phyloP scores from a whole-genome alignment of 2,329 filamentous ascomycete species.

The Geosmithia morbida region DNA sequence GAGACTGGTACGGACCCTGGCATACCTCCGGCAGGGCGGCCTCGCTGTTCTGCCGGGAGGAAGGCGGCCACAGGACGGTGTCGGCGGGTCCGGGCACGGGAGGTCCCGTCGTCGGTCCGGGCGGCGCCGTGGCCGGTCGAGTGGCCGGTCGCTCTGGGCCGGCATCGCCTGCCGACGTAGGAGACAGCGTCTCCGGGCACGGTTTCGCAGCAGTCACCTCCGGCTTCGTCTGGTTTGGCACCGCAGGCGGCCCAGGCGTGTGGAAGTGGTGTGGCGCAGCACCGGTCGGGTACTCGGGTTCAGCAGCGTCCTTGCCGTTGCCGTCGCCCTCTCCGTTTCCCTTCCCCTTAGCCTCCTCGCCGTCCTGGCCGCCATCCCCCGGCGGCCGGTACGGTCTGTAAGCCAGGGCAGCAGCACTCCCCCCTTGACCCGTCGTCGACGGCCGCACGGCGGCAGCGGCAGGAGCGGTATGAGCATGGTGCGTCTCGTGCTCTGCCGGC shows the following conservation, averaged over 20 bases:
- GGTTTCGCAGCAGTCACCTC: too few species aligned
- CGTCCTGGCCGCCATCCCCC: constrained; percentile 3
- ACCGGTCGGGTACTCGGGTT: constrained; percentile 5
- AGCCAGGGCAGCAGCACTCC: not conserved
- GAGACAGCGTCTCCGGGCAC: not conserved
- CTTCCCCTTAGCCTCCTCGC: not conserved
- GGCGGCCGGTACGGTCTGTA: constrained; percentile 15
- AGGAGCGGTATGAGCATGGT: not conserved
- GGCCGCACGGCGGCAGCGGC: too few species aligned
- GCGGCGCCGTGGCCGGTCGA: too few species aligned
- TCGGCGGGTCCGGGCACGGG: not conserved
- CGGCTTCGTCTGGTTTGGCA: not conserved
- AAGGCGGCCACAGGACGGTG: constrained; percentile 1
- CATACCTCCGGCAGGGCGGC: not conserved
- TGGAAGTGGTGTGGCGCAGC: constrained; percentile 10
- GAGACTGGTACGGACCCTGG: too few species aligned
- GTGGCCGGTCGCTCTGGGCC: not conserved
- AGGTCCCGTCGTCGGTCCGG: not conserved
- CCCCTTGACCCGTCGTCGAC: too few species aligned
- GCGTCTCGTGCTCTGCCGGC: constrained; percentile 2
- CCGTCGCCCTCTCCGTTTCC: not conserved
- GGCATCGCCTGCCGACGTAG: not conserved
- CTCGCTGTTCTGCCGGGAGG: not conserved
- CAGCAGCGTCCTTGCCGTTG: too few species aligned
- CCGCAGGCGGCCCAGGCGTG: not conserved